Base-by-base conservation (phyloP, 306 rosid species). In the Begonia fuchsioides region DNA sequence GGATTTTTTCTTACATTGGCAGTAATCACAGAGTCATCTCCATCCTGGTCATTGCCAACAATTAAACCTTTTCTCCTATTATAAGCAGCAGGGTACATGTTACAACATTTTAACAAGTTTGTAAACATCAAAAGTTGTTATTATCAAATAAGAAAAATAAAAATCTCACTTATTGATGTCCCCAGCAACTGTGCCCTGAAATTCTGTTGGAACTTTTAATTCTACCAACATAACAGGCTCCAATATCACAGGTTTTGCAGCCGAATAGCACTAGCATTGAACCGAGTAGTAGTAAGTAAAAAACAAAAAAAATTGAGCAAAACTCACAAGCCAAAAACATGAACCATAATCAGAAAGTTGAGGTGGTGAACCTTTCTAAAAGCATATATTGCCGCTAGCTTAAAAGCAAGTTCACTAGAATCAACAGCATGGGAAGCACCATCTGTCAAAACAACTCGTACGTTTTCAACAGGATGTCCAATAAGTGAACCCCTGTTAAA, bases 321-420 rank as follows among this genome's bases (percentile, higher is more conserved):
- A n/a, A n/a, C n/a, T n/a, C n/a, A n/a, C n/a, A n/a, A n/a, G 26
- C 26, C 26, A 19, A 20, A 20, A 20, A 20, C 2, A 12, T 38
- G 11, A 46, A 0, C 12, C 32, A n/a, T 39, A 6, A 56, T 46
- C 16, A 14, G 13, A 18, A 19, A 56, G 32, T 2, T 20, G 32
- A 20, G 32, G 32, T 2, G 3, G 32, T 2, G 32, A 20, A 85
- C 98, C 92, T 81, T 76, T 90, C 98, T 85, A 58, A 90, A 90
- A 49, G 95, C 98, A 73, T 90, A 90, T 50, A 85, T 90, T 52
- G 98, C 60, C 17, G 98, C 98, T 61, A 90, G 54, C 74, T 90
- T 90, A 72, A 90, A 90, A n/a, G 98, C 95, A 72, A 90, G 98
- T 75, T 90, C 98, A 62, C 95, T 90, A 61, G 95, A 90, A 79